A percentile compares a stretch with the other conserved stretches of the same genome.
These are phyloP conservation scores for Ceratocystis lukuohia DNA, from an alignment of 2,329 filamentous ascomycete genomes.

Conservation along the genomic window DNA sequence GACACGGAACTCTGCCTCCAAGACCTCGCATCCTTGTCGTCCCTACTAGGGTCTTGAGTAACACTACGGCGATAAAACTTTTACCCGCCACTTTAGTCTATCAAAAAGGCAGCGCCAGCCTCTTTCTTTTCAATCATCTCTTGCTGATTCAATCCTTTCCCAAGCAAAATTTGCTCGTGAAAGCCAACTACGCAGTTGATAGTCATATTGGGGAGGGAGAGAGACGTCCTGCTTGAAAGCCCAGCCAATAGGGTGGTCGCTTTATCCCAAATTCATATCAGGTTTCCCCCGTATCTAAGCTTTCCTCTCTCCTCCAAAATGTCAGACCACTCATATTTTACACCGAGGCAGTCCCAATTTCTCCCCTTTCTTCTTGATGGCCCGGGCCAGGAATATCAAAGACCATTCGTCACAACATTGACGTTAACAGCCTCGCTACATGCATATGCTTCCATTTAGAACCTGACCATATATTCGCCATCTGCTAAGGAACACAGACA, in stretches of 20 bases:
- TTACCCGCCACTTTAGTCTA: conserved; percentile 15
- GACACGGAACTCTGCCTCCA: neutral
- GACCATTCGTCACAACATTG: neutral
- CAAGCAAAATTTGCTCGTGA: neutral
- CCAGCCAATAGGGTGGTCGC: neutral
- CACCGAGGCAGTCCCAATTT: neutral
- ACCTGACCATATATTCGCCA: neutral
- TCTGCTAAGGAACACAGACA: neutral
- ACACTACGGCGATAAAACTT: conserved; percentile 15
- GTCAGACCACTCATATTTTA: neutral
- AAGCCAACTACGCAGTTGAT: neutral
- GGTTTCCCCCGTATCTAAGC: neutral
- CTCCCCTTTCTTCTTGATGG: neutral
- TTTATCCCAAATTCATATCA: neutral
- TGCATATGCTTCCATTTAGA: conserved; percentile 2
- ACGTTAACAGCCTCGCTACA: neutral
- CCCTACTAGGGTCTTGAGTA: neutral
- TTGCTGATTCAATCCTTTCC: neutral
- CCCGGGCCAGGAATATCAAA: neutral
- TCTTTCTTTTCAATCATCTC: conserved; percentile 10
- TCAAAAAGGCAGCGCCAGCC: conserved; percentile 14
- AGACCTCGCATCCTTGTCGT: neutral
- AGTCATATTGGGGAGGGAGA: too few relatives aligned
- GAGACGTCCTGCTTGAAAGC: neutral
- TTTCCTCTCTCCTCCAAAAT: neutral